Evolutionary conservation across 2,329 filamentous ascomycete genomes (phyloP), one percentile per base, ranked within the genome.

Genomic region (Pyrenochaeta sp.): DNA sequence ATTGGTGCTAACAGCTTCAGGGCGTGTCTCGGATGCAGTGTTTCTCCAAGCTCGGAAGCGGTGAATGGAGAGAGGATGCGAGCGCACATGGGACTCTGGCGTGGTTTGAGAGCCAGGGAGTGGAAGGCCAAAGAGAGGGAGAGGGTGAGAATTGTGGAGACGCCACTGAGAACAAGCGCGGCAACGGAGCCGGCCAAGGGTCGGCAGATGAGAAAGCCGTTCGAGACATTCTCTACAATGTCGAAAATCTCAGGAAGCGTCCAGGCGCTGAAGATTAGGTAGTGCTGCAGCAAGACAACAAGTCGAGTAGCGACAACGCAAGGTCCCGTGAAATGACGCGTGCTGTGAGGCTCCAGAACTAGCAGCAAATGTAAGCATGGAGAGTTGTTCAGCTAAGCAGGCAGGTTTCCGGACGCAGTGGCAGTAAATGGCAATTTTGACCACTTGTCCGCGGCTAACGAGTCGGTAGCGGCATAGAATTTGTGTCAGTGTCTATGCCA

Each of bases 231-330:
- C 69, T 83, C 20, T 83, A 83, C 64, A 74, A 73, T 23, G 69
- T 81, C 37, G 78, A 78, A 55, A 81, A 81, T 49, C 71, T 84
- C 42, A 75, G 82, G 49, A 84, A 84, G 67, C 74, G 80, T 47
- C 75, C 74, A 66, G 74, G 68, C 50, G 66, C 66, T 12, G 72
- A 74, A 37, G 74, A 75, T 53, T 71, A 73, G 65, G 49, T 43
- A 57, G 31, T 43, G 33, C 33, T 27, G 30, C 37, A 44, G 49
- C 27, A 53, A 40, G 31, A 51, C 14, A 36, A 21, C 40, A 18
- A 23, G 37, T 33, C 45, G 40, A 48, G 49, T 47, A 49, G 51
- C 47, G 56, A 59, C 53, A 17, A n/a, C 40, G 27, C 20, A 33
- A 51, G 14, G 15, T 33, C 14, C 17, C 47, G 44, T 42, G 48